These are phyloP conservation scores for Cladophialophora carrionii DNA, from an alignment of 2,329 filamentous ascomycete genomes.

Conservation along the genomic window DNA sequence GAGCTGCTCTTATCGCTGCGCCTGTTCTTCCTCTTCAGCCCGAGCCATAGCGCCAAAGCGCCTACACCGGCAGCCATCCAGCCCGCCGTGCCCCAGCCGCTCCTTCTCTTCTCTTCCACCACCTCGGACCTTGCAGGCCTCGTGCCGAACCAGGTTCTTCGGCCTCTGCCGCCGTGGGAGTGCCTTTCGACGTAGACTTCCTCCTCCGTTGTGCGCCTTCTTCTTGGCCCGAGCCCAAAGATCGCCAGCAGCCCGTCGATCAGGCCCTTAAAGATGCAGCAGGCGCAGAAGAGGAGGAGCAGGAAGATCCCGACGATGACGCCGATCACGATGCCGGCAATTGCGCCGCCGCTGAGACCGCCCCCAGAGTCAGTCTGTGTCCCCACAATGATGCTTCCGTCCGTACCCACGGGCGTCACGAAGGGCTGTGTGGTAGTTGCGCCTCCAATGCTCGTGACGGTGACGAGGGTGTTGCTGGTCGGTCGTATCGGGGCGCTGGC, in stretches of 20 bases:
- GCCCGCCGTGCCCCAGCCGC: constrained; percentile 46
- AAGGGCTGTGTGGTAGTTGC: constrained; percentile 52
- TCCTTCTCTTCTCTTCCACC: constrained; percentile 42
- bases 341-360: constrained; percentile 54
- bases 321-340: constrained; percentile 57
- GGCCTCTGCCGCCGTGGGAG: constrained; percentile 36
- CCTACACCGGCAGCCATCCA: constrained; percentile 50
- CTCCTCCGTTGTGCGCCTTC: constrained; percentile 43
- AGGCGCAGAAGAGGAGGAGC: constrained; percentile 51
- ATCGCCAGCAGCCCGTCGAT: constrained; percentile 48
- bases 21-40: constrained; percentile 48
- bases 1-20: constrained; percentile 46
- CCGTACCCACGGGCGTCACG: constrained; percentile 51
- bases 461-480: constrained; percentile 50
- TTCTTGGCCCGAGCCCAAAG: constrained; percentile 47
- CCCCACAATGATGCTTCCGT: constrained; percentile 46
- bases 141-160: constrained; percentile 48
- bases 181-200: constrained; percentile 46
- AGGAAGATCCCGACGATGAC: constrained; percentile 51
- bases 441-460: constrained; percentile 49
- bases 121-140: constrained; percentile 43
- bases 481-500: constrained; percentile 49
- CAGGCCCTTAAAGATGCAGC: constrained; percentile 49
- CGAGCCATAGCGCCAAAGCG: constrained; percentile 51
- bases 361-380: constrained; percentile 39